Evolutionary conservation across 2,329 filamentous ascomycete species (phyloP), one percentile per base, ranked within the genome.

Genomic region (Botryotinia globosa): DNA sequence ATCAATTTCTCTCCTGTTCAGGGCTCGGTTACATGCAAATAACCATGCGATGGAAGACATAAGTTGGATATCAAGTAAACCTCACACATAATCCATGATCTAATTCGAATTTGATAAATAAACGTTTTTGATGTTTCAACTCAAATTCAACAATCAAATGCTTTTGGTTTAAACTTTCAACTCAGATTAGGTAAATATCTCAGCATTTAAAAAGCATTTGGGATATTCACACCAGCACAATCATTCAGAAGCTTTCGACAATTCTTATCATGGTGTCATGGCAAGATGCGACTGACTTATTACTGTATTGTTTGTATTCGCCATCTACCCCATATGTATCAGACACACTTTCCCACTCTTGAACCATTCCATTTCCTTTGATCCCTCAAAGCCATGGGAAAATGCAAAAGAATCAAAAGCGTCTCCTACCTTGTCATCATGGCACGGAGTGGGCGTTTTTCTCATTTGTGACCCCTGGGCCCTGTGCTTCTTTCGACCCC

Each of bases 381-480:
- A 39, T 9, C 61, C 29, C n/a, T 44, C 39, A 44, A 32, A 32
- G 61, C 61, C 29, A 22, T 44, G 3, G 2, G 39, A 25, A 45
- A 64, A 45, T 32, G n/a, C 6, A 22, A 20, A 32, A 64, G 25
- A 32, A 32, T 44, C n/a, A 20, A 42, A 63, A 42, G 6, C n/a
- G 22, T n/a, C 37, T 56, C 51, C 51, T 29, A n/a, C 25, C 61
- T 63, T 63, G 39, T 63, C 12, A 22, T 10, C 8, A 29, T 44
- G 61, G 39, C 61, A 64, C 39, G 39, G 61, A 45, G 45, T 32
- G n/a, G n/a, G 61, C 4, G 16, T 32, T 20, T 25, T 25, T 64
- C 39, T 64, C 61, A 64, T 64, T 64, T 45, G 39, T 45, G n/a
- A 44, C 39, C 61, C 61, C 61, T 64, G 39, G 14, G 61, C 61